Percentiles rank a stretch among this genome's conserved stretches.
Conservation (phyloP, 2,329 filamentous ascomycete genomes). For the Cercospora berteroae region DNA sequence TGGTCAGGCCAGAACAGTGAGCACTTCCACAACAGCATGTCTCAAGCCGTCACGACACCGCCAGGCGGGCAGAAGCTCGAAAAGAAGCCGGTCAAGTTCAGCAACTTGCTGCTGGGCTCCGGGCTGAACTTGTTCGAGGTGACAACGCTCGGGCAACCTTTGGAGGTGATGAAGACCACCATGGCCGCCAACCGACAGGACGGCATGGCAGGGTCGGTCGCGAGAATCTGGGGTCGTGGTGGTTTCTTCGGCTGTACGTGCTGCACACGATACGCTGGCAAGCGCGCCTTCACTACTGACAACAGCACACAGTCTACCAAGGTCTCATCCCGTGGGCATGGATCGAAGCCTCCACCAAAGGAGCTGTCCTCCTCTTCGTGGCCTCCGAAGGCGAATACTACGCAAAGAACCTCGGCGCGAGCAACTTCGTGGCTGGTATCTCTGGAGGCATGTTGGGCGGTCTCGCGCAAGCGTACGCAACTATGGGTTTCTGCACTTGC, state of each 20-base stretch:
- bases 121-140: constrained; percentile 95
- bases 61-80: constrained; percentile 57
- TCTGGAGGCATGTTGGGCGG: constrained; percentile 87
- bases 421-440: constrained; percentile 86
- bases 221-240: constrained; percentile 89
- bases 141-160: constrained; percentile 71
- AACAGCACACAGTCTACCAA: constrained; percentile 75
- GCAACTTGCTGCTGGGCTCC: constrained; percentile 91
- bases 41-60: constrained; percentile 39
- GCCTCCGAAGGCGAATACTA: constrained; percentile 97
- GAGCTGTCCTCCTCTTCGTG: constrained; percentile 97
- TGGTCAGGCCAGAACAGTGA: constrained; percentile 73
- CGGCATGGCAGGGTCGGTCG: constrained; percentile 76
- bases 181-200: constrained; percentile 97
- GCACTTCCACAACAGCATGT: constrained; percentile 48
- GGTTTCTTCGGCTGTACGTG: constrained; percentile 88
- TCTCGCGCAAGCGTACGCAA: constrained; percentile 96
- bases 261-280: not conserved
- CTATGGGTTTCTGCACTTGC: constrained; percentile 99
- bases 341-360: constrained; percentile 99
- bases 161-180: constrained; percentile 99
- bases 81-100: constrained; percentile 99
- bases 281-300: not conserved
- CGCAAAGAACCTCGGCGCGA: constrained; percentile 73
- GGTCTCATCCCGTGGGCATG: constrained; percentile 99